Evolutionary conservation across 257 asterid species (phyloP).

Genomic region (Jacaranda copaia): DNA sequence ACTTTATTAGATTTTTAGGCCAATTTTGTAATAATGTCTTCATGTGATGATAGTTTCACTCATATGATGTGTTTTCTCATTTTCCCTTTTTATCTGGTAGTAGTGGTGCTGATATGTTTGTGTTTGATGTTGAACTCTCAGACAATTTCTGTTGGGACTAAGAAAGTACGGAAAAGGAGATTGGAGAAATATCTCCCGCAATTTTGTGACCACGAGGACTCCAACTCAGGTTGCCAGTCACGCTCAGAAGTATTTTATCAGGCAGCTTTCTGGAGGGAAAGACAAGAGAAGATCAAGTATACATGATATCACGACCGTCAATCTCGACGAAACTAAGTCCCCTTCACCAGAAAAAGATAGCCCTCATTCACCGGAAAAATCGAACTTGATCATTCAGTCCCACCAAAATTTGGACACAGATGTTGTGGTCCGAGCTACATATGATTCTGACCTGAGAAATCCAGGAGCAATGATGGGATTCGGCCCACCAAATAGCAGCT

Average conservation of each 20-base stretch:
- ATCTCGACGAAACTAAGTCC: conserved; percentile 50
- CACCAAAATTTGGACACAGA: conserved; percentile 41
- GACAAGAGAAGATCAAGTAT: conserved; percentile 94
- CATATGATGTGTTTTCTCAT: not conserved
- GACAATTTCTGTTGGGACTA: conserved; percentile 85
- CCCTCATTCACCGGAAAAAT: conserved; percentile 43
- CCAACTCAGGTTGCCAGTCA: conserved; percentile 97
- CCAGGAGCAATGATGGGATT: conserved; percentile 60
- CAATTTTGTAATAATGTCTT: not conserved
- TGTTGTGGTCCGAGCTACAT: conserved; percentile 39
- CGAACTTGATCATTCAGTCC: conserved; percentile 38
- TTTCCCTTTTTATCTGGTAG: not conserved
- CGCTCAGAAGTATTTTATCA: conserved; percentile 89
- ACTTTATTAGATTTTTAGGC: not conserved
- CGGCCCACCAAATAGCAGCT: conserved; percentile 35
- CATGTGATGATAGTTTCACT: too few species aligned
- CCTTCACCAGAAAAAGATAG: conserved; percentile 46
- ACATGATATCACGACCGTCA: conserved; percentile 85
- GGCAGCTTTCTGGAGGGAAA: conserved; percentile 90
- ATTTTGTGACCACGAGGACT: conserved; percentile 83
- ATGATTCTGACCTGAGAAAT: conserved; percentile 42
- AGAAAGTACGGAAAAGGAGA: conserved; percentile 97
- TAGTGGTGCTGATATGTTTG: conserved; percentile 9
- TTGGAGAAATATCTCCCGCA: conserved; percentile 88
- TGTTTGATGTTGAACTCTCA: conserved; percentile 43